phyloP scores from a whole-genome alignment of 2,329 filamentous ascomycete genomes.

The Chaetomiaceae sp. region DNA sequence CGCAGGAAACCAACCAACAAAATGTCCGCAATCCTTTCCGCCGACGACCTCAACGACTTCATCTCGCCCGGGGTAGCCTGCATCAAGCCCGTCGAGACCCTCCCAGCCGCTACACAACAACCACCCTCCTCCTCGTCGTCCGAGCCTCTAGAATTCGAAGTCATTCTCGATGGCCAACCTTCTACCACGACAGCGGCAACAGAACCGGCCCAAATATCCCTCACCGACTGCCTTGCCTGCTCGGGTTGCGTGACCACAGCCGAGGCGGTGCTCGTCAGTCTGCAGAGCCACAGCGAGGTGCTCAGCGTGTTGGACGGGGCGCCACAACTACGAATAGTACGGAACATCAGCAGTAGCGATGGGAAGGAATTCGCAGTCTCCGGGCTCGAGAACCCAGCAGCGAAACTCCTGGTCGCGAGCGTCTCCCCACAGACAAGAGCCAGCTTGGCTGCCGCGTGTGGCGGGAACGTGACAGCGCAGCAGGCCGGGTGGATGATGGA shows the following conservation, averaged over 20 bases:
- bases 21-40: constrained; percentile 98
- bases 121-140: constrained; percentile 24
- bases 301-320: constrained; percentile 72
- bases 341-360: constrained; percentile 28
- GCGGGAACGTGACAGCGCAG: constrained; percentile 63
- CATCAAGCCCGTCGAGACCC: constrained; percentile 93
- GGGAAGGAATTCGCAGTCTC: constrained; percentile 39
- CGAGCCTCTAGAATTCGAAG: constrained; percentile 64
- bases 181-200: constrained; percentile 36
- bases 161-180: constrained; percentile 77
- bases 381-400: constrained; percentile 54
- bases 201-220: constrained; percentile 81
- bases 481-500: constrained; percentile 80
- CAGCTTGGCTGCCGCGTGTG: constrained; percentile 79
- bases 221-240: constrained; percentile 95
- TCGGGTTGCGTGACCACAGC: constrained; percentile 97
- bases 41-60: constrained; percentile 97
- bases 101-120: constrained; percentile 60
- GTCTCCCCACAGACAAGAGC: constrained; percentile 89
- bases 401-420: constrained; percentile 82
- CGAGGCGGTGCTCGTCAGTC: constrained; percentile 90
- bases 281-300: constrained; percentile 92
- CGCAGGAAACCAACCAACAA: constrained; percentile 30
- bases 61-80: constrained; percentile 96
- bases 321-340: constrained; percentile 43